Conservation (phyloP, 768 basidiomycete species). For the Lactarius pseudohatsudake region DNA sequence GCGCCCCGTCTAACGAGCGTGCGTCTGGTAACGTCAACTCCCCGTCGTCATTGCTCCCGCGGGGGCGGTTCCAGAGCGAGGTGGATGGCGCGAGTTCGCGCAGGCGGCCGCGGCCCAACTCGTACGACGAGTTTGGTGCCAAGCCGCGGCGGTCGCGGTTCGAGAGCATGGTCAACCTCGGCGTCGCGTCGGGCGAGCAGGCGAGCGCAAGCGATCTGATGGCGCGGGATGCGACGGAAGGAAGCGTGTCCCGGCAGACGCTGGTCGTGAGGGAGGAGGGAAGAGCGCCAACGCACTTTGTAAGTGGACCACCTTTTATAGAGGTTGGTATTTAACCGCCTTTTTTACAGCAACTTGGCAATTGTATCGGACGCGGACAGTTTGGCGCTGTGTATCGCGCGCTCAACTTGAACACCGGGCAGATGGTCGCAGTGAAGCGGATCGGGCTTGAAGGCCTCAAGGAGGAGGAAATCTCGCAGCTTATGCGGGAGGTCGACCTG, state of each 20-base stretch:
- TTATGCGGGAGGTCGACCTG: slow-evolving; percentile 94
- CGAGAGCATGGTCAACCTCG: slow-evolving; percentile 70
- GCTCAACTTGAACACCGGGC: slow-evolving; percentile 88
- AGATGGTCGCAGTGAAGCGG: slow-evolving; percentile 99
- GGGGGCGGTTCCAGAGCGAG: slow-evolving; percentile 75
- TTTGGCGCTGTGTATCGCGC: slow-evolving; percentile 97
- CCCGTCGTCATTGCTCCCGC: slow-evolving; percentile 43
- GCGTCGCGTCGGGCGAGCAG: slow-evolving; percentile 46
- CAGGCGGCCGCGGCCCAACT: slow-evolving; percentile 58
- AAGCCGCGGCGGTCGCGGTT: slow-evolving; percentile 59
- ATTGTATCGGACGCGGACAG: slow-evolving; percentile 95
- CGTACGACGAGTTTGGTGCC: slow-evolving; percentile 64
- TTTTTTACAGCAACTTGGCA: slow-evolving; percentile 81
- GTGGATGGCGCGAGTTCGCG: slow-evolving; percentile 55
- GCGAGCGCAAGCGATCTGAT: slow-evolving; percentile 67
- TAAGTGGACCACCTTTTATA: slow-evolving; percentile 70
- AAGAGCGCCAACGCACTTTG: slow-evolving; percentile 75
- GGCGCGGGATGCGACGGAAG: slow-evolving; percentile 61
- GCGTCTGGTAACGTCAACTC: not conserved
- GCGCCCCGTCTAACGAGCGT: slow-evolving; percentile 9
- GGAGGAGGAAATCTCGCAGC: slow-evolving; percentile 87
- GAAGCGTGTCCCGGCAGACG: slow-evolving; percentile 61
- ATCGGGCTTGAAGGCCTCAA: slow-evolving; percentile 87
- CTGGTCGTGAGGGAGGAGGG: slow-evolving; percentile 81
- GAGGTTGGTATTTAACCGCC: slow-evolving; percentile 65